Percentiles rank a stretch among this genome's conserved stretches.
Evolutionary conservation across 805 yeast genomes (phyloP).

Genomic region (Yarrowia bubula): DNA sequence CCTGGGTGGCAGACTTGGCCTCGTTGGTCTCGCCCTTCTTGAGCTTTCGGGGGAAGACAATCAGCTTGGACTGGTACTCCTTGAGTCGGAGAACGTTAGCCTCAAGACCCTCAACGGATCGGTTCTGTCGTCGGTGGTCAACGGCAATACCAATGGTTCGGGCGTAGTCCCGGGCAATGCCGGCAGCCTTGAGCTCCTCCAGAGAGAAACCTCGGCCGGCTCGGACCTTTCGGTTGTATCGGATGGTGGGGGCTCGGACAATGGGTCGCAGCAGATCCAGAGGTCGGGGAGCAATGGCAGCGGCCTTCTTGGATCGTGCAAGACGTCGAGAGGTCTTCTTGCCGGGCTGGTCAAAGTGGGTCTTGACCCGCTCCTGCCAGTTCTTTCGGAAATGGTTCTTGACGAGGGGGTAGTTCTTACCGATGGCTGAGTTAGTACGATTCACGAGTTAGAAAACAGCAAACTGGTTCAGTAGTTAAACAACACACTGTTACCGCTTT

Average conservation of each 20-base stretch:
- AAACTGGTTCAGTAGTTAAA: no score
- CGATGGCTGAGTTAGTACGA: conserved; percentile 69
- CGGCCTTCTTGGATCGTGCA: conserved; percentile 92
- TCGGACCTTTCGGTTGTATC: conserved; percentile 99
- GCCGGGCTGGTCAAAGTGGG: conserved; percentile 99
- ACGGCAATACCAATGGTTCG: conserved; percentile 98
- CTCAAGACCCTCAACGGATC: conserved; percentile 92
- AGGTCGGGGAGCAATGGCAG: conserved; percentile 96
- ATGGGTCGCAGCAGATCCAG: conserved; percentile 94
- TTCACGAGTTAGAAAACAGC: no score
- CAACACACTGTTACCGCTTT: no score
- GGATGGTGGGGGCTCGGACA: conserved; percentile 98
- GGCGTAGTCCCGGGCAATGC: conserved; percentile 89
- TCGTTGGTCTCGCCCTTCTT: conserved; percentile 51
- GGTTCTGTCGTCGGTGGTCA: conserved; percentile 99
- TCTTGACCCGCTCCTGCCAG: conserved; percentile 99
- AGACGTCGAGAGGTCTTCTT: conserved; percentile 96
- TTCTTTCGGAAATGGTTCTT: conserved; percentile 99
- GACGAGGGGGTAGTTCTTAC: conserved; percentile 98
- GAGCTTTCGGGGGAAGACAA: conserved; percentile 90
- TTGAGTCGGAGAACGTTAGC: conserved; percentile 92
- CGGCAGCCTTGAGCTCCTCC: conserved; percentile 98
- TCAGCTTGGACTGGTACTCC: conserved; percentile 94
- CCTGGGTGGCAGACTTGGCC: conserved; percentile 63
- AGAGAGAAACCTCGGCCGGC: conserved; percentile 99